Conservation (phyloP, 1,284 basidiomycete genomes). For the Ganoderma sp. region DNA sequence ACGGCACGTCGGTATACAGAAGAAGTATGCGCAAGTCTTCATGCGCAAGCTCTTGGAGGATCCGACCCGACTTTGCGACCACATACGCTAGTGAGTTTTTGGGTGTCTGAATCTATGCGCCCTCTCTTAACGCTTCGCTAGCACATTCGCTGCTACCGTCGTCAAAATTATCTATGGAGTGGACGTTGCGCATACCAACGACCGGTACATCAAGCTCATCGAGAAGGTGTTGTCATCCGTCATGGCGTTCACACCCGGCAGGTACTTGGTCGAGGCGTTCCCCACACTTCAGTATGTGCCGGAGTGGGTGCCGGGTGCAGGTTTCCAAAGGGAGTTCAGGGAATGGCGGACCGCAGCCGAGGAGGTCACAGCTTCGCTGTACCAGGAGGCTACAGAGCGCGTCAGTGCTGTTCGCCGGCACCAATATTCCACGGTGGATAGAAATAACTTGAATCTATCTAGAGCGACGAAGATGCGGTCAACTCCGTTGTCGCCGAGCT, state of each 20-base stretch:
- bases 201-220: constrained; percentile 23
- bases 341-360: neutral
- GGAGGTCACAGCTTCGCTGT: constrained; percentile 8
- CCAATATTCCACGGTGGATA: neutral
- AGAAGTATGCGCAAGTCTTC: neutral
- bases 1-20: neutral
- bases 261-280: constrained; percentile 23
- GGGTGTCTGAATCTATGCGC: neutral
- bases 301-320: constrained; percentile 34
- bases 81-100: constrained; percentile 15
- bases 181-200: constrained; percentile 19
- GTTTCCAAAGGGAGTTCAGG: constrained; percentile 21
- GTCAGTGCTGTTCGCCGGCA: neutral
- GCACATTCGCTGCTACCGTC: constrained; percentile 23
- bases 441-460: neutral
- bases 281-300: constrained; percentile 31
- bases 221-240: constrained; percentile 19
- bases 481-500: constrained; percentile 15
- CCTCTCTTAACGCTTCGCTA: neutral
- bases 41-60: constrained; percentile 6
- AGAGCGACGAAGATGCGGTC: neutral
- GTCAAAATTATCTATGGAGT: constrained; percentile 30
- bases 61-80: constrained; percentile 3
- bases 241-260: constrained; percentile 17
- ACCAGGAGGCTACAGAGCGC: constrained; percentile 1